phyloP scores from a whole-genome alignment of 148 eudicot genomes.

The Dysphania ambrosioides region DNA sequence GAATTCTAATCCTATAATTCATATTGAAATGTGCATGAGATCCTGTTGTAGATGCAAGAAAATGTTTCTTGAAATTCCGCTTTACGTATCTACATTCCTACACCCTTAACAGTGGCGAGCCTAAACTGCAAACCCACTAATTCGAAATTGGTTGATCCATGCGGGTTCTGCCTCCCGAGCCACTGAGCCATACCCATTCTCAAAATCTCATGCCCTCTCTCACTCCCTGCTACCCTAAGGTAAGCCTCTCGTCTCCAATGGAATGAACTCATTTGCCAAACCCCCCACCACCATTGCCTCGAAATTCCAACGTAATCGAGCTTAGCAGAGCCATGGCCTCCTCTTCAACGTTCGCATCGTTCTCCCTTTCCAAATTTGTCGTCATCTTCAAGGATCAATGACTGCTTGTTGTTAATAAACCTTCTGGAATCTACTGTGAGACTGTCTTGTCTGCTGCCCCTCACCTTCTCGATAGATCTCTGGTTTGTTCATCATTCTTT shows the following conservation, averaged over 20 bases:
- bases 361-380: slow-evolving; percentile 42
- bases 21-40: too few species aligned
- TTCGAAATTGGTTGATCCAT: too few species aligned
- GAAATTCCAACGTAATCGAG: slow-evolving; percentile 75
- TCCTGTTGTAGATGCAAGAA: too few species aligned
- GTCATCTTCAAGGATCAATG: slow-evolving; percentile 78
- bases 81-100: too few species aligned
- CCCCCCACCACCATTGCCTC: slow-evolving; percentile 75
- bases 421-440: slow-evolving; percentile 84
- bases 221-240: too few species aligned
- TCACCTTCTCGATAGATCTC: slow-evolving; percentile 33
- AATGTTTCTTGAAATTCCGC: too few species aligned
- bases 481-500: slow-evolving; percentile 25
- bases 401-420: slow-evolving; percentile 78
- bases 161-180: too few species aligned
- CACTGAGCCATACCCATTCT: too few species aligned
- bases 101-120: too few species aligned
- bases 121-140: too few species aligned
- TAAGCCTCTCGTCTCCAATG: slow-evolving; percentile 13
- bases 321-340: slow-evolving; percentile 74
- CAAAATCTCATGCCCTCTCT: too few species aligned
- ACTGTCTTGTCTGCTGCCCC: slow-evolving; percentile 57
- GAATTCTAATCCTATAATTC: too few species aligned
- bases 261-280: slow-evolving; percentile 34
- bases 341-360: slow-evolving; percentile 73